These are phyloP conservation scores for Solanum chmielewskii DNA, from an alignment of 257 asterid genomes.

Conservation along the genomic window DNA sequence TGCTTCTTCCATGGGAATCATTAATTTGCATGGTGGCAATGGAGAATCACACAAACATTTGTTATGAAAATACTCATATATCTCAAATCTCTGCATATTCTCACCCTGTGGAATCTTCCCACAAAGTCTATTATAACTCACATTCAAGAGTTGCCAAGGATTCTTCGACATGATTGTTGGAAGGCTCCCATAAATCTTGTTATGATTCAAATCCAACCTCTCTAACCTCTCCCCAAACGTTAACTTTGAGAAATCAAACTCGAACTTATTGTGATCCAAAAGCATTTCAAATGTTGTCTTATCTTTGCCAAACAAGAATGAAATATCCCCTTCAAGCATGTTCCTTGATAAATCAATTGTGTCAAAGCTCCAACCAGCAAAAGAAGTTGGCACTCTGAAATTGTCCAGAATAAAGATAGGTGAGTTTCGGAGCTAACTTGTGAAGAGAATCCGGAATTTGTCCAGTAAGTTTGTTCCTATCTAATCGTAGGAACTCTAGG, in stretches of 20 bases:
- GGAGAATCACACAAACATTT: constrained; percentile 47
- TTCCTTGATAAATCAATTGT: constrained; percentile 23
- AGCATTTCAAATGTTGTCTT: constrained; percentile 6
- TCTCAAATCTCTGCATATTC: constrained; percentile 18
- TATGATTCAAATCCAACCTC: constrained; percentile 33
- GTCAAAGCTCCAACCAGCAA: constrained; percentile 7
- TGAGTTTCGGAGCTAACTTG: background rate
- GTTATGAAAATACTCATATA: constrained; percentile 18
- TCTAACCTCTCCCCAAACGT: constrained; percentile 14
- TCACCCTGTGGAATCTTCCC: constrained; percentile 42
- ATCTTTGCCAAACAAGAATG: constrained; percentile 37
- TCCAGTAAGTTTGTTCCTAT: constrained; percentile 45
- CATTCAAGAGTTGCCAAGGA: constrained; percentile 5
- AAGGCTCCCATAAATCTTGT: constrained; percentile 31
- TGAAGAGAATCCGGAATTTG: constrained; percentile 38
- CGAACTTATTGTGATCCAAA: constrained; percentile 21
- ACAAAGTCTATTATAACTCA: constrained; percentile 41
- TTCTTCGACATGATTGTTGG: constrained; percentile 17
- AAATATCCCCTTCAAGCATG: constrained; percentile 30
- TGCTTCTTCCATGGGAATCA: no score
- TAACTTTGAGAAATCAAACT: constrained; percentile 29
- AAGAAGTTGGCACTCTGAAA: constrained; percentile 20
- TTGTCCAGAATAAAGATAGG: constrained; percentile 17
- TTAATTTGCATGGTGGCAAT: constrained; percentile 19
- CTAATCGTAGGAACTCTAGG: constrained; percentile 21